Conservation (phyloP, 345 rosid genomes). For the Populus nigra region DNA sequence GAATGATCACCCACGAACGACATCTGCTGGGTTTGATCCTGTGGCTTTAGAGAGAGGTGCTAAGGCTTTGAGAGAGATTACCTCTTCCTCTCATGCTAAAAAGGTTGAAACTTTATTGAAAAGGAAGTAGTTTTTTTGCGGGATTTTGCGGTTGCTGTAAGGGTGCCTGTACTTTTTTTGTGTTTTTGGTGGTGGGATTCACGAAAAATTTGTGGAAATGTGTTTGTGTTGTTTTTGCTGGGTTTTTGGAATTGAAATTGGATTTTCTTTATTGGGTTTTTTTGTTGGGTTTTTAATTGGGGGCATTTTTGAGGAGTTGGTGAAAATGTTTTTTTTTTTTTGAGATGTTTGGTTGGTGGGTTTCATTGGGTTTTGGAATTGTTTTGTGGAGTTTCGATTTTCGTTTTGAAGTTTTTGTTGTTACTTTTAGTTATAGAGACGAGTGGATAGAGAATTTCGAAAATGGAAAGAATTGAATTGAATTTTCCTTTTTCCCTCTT, state of each 20-base stretch:
- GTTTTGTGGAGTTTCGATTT: not conserved
- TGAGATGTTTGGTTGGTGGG: not conserved
- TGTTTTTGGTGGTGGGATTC: not conserved
- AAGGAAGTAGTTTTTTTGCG: not conserved
- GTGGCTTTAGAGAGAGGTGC: slow-evolving; percentile 91
- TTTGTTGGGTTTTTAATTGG: not conserved
- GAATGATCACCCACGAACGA: slow-evolving; percentile 74
- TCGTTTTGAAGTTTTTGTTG: not conserved
- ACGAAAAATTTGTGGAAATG: not conserved
- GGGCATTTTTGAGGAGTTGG: not conserved
- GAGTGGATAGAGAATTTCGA: not conserved
- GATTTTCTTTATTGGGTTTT: not conserved
- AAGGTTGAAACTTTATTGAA: slow-evolving; percentile 42
- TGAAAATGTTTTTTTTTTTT: not conserved
- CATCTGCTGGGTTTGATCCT: slow-evolving; percentile 86
- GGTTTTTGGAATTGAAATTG: not conserved
- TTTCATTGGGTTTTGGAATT: not conserved
- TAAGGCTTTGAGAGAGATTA: slow-evolving; percentile 62
- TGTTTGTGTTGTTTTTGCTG: not conserved
- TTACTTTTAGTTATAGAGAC: not conserved
- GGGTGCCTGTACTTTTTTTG: not conserved
- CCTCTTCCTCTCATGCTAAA: slow-evolving; percentile 63
- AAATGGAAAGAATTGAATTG: not conserved
- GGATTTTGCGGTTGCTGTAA: not conserved
- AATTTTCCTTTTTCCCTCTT: no score